These are phyloP conservation scores for Ophiocordyceps camponoti-leonardi DNA, from an alignment of 2,329 filamentous ascomycete species.

Conservation along the genomic window DNA sequence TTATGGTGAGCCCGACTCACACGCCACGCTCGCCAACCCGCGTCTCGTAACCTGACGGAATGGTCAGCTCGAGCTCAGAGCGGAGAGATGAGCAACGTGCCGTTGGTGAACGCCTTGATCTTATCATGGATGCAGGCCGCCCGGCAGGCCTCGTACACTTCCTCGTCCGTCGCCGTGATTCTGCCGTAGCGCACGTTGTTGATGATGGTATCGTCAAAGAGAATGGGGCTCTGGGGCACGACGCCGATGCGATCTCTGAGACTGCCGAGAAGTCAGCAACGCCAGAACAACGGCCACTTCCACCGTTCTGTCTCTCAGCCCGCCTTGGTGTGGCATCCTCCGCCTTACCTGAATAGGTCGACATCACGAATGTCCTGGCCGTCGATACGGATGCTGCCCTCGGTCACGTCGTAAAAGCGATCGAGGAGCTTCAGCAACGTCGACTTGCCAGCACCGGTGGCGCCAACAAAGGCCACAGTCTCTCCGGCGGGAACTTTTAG, in stretches of 20 bases:
- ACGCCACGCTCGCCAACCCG: constrained; percentile 33
- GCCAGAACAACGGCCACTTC: background rate
- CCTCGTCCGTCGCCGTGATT: constrained; percentile 34
- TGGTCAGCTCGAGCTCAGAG: background rate
- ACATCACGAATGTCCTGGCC: constrained; percentile 38
- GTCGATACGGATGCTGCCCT: constrained; percentile 35
- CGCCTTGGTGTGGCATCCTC: no score
- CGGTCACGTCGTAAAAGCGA: constrained; percentile 39
- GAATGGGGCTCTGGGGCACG: constrained; percentile 35
- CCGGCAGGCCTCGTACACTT: constrained; percentile 35
- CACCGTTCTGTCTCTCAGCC: background rate
- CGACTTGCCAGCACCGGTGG: constrained; percentile 42
- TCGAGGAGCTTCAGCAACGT: constrained; percentile 40
- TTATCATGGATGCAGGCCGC: constrained; percentile 42
- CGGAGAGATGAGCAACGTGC: constrained; percentile 10
- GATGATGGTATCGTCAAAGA: constrained; percentile 42
- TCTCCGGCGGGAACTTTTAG: constrained; percentile 32
- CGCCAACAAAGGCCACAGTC: constrained; percentile 42
- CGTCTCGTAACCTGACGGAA: constrained; percentile 25
- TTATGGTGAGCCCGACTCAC: constrained; percentile 9
- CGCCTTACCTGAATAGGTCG: constrained; percentile 25
- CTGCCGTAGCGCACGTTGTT: constrained; percentile 41
- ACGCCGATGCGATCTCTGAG: constrained; percentile 36
- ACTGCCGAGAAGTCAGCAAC: constrained; percentile 10
- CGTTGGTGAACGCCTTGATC: constrained; percentile 34